Percentiles rank a stretch among this genome's conserved stretches.
Evolutionary conservation across 2,329 filamentous ascomycete genomes (phyloP).

Genomic region (Laburnicola sp.): DNA sequence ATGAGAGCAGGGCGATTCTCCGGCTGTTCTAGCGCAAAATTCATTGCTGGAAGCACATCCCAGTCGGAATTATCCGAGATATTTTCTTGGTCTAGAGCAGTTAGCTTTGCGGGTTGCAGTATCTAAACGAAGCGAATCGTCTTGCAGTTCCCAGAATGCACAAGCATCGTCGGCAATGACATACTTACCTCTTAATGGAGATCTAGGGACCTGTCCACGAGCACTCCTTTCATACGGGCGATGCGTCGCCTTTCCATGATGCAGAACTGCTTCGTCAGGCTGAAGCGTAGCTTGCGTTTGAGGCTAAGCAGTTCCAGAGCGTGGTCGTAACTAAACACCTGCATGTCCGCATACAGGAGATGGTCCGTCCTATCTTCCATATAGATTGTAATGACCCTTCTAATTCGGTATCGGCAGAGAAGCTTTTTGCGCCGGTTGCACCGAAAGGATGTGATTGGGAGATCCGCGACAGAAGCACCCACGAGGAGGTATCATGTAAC

Average conservation of each 20-base stretch:
- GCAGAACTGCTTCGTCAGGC: constrained; percentile 38
- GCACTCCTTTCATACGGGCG: constrained; percentile 33
- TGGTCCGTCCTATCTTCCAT: constrained; percentile 34
- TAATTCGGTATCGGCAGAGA: constrained; percentile 36
- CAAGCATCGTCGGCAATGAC: not conserved
- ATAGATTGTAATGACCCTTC: constrained; percentile 31
- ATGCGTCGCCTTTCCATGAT: constrained; percentile 37
- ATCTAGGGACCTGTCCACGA: constrained; percentile 22
- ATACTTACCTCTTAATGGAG: constrained; percentile 25
- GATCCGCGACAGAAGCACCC: constrained; percentile 35
- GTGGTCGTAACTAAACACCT: constrained; percentile 35
- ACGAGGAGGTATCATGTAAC: constrained; percentile 38
- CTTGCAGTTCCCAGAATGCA: not conserved
- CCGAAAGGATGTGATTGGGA: constrained; percentile 41
- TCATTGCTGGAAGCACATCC: constrained; percentile 29
- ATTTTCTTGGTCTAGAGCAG: constrained; percentile 23
- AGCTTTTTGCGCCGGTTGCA: constrained; percentile 27
- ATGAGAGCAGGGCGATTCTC: constrained; percentile 3
- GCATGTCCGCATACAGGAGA: constrained; percentile 30
- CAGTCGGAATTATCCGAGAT: constrained; percentile 36
- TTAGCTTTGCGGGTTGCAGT: not conserved
- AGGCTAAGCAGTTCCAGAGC: constrained; percentile 29
- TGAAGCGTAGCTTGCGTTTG: constrained; percentile 29
- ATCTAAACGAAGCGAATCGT: not conserved
- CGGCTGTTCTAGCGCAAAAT: constrained; percentile 5